Percentiles rank a stretch among this genome's conserved stretches.
Evolutionary conservation across 305 asterid genomes (phyloP).

Genomic region (Solanum aculeatissimum): DNA sequence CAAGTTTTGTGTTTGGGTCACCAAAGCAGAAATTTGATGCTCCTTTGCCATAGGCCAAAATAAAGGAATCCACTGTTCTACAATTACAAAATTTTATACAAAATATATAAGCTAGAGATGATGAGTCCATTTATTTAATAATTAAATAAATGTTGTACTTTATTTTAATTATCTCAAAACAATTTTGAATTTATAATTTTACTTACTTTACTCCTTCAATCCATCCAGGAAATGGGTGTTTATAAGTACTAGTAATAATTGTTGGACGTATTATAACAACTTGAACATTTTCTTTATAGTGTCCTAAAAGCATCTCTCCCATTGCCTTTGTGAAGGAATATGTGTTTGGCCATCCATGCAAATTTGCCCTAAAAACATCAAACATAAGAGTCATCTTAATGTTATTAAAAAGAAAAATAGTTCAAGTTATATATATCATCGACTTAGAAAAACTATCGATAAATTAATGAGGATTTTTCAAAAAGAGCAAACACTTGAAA

Average conservation of each 20-base stretch:
- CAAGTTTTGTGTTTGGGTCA: constrained; percentile 28
- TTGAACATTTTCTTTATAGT: constrained; percentile 12
- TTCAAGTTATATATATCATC: too few species aligned
- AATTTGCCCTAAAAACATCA: constrained; percentile 9
- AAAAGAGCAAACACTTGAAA: too few species aligned
- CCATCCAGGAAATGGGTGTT: constrained; percentile 54
- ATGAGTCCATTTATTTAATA: neutral
- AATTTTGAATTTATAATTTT: neutral
- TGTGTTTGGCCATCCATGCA: constrained; percentile 63
- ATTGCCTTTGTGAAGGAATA: constrained; percentile 49
- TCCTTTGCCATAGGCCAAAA: constrained; percentile 35
- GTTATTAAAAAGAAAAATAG: too few species aligned
- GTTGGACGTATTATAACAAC: constrained; percentile 40
- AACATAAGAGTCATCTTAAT: neutral
- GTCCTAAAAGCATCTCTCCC: constrained; percentile 38
- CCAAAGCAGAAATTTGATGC: constrained; percentile 28
- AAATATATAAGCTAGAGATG: neutral
- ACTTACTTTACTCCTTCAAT: constrained; percentile 43
- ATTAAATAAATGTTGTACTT: neutral
- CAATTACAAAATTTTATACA: neutral
- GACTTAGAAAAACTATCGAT: too few species aligned
- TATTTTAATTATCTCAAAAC: neutral
- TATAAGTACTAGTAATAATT: constrained; percentile 37
- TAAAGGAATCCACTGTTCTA: constrained; percentile 43
- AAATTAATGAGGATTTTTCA: too few species aligned